These are phyloP conservation scores for Fusarium sp. DNA, from an alignment of 2,329 filamentous ascomycete genomes.

Conservation along the genomic window DNA sequence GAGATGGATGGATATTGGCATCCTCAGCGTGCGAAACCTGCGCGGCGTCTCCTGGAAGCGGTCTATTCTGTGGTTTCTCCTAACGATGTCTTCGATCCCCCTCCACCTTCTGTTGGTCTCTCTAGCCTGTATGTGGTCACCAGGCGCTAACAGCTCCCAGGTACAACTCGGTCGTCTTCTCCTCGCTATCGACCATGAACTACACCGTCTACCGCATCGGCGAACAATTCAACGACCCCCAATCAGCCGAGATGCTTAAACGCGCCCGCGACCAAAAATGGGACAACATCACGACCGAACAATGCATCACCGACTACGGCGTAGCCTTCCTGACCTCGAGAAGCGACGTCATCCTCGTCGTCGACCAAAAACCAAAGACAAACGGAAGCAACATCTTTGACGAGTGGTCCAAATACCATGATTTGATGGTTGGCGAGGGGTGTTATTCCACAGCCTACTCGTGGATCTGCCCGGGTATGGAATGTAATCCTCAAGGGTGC, in stretches of 20 bases:
- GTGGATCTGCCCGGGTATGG: not conserved
- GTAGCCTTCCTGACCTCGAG: constrained; percentile 11
- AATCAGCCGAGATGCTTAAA: not conserved
- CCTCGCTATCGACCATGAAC: not conserved
- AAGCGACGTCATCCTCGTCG: constrained; percentile 4
- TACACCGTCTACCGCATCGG: not conserved
- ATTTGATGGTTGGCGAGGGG: not conserved
- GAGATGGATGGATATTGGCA: constrained; percentile 35
- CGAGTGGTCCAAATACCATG: not conserved
- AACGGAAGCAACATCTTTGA: not conserved
- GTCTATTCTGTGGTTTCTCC: not conserved
- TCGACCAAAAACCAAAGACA: not conserved
- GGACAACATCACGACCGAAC: constrained; percentile 1
- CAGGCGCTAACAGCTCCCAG: not conserved
- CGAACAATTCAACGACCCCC: not conserved
- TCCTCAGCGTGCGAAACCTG: constrained; percentile 30
- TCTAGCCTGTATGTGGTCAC: not conserved
- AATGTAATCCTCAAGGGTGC: not conserved
- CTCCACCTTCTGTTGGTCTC: constrained; percentile 16
- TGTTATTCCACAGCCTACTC: not conserved
- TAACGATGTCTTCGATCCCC: constrained; percentile 6
- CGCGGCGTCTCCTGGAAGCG: not conserved
- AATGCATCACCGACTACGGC: constrained; percentile 17
- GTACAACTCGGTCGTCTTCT: constrained; percentile 23
- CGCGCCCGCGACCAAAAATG: not conserved